Evolutionary conservation across 2,329 filamentous ascomycete species (phyloP).

Genomic region (Talaromyces verruculosus): DNA sequence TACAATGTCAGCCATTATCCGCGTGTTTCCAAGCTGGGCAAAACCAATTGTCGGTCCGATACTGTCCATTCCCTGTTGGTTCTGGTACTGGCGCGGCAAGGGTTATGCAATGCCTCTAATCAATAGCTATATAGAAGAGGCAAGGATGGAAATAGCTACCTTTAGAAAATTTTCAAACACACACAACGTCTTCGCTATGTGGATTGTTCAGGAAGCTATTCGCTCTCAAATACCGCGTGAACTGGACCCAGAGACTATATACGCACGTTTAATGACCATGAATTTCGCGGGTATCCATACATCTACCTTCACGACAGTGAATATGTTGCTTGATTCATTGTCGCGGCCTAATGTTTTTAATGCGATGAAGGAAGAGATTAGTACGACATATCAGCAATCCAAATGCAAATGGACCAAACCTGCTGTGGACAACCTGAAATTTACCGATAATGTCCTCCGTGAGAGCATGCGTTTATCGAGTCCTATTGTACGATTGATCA

Average conservation of each 20-base stretch:
- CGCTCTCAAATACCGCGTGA: conserved; percentile 4
- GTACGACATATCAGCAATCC: background rate
- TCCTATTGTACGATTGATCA: conserved; percentile 4
- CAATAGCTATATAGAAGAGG: conserved; percentile 3
- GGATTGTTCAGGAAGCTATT: conserved; percentile 6
- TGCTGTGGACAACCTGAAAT: background rate
- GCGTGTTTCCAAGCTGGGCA: background rate
- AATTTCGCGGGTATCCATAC: conserved; percentile 7
- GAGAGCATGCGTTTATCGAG: conserved; percentile 7
- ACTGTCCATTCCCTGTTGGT: background rate
- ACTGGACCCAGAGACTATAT: conserved; percentile 5
- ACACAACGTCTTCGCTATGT: conserved; percentile 8
- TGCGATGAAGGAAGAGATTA: background rate
- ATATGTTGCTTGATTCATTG: conserved; percentile 1
- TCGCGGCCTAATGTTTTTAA: background rate
- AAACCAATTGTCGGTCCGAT: background rate
- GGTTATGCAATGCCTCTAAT: background rate
- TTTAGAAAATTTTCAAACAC: background rate
- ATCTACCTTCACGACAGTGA: conserved; percentile 2
- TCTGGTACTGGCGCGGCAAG: background rate
- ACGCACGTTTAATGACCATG: conserved; percentile 11
- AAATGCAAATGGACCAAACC: conserved; percentile 5
- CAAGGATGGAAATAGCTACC: background rate
- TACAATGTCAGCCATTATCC: background rate
- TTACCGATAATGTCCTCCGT: conserved; percentile 7